Base-by-base conservation (phyloP, 495 filamentous ascomycete species). In the Niebla homalea region DNA sequence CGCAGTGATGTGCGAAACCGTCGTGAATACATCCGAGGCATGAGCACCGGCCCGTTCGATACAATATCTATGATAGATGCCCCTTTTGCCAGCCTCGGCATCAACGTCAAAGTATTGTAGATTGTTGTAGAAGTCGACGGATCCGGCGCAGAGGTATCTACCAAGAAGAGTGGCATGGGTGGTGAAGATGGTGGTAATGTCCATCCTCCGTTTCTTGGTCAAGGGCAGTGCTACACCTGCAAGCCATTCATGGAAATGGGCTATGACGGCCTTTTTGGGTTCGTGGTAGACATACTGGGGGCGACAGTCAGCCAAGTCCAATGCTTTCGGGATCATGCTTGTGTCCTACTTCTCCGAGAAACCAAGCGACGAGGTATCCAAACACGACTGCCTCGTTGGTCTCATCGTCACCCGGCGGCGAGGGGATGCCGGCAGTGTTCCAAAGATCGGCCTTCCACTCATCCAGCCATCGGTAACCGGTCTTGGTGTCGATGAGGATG, bases 91-190 rank as follows among this genome's bases (percentile, higher is more conserved):
- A 36, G 92, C 92, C 64, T 98, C 93, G 3, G 88, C 82, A 63
- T 98, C 92, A 19, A 94, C 87, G 62, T 98, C 90, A 60, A 98
- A 98, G 69, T 81, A 82, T 64, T 96, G 92, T 18, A 98, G 82
- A 63, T 97, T 95, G 71, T 98, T 98, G 73, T 98, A 98, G 66
- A 98, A 98, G 65, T 98, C 92, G 23, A 97, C 92, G 2, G 87
- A 94, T 29, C 92, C 92, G 36, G 92, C 92, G 60, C 92, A 98
- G 39, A 98, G 84, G 60, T 98, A 98, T 45, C 92, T 81, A 43
- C 92, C 92, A 22, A 98, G 76, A 4, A 98, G 72, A 5, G 92
- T 98, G 11, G 92, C 92, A 62, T 98, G 92, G 4, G 92, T 98
- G 32, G 92, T 98, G 69, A 98, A 98, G 64, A 98, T 96, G 56